Percentiles rank a stretch among this genome's conserved stretches.
Evolutionary conservation across 2,329 filamentous ascomycete species (phyloP).

Genomic region (Aspergillus ochraceoroseus): DNA sequence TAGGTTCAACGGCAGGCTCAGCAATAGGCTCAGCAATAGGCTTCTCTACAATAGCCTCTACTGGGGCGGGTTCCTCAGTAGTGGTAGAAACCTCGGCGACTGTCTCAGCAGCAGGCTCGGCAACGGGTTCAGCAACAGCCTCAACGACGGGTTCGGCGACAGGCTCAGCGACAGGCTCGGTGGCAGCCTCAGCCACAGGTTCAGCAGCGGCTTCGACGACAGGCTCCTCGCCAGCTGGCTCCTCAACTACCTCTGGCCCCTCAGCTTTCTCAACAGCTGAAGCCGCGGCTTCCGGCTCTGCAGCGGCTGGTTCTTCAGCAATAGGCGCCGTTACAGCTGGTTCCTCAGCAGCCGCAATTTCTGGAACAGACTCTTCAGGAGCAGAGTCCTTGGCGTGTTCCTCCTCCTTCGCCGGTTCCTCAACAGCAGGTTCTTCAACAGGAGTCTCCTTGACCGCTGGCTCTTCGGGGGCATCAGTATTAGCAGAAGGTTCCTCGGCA

Average conservation of each 20-base stretch:
- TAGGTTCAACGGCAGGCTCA: conserved; percentile 10
- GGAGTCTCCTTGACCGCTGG: neutral
- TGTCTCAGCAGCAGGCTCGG: conserved; percentile 9
- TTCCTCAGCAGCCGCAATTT: conserved; percentile 10
- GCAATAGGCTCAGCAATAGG: conserved; percentile 1
- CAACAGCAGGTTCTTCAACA: conserved; percentile 3
- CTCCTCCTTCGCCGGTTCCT: neutral
- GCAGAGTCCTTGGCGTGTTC: too few species aligned
- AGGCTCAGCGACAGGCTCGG: conserved; percentile 5
- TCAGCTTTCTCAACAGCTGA: neutral
- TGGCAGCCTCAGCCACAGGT: conserved; percentile 4
- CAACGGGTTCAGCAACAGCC: conserved; percentile 5
- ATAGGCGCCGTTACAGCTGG: neutral
- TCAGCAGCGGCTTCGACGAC: conserved; percentile 4
- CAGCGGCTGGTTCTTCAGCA: neutral
- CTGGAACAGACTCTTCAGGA: too few species aligned
- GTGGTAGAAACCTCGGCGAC: conserved; percentile 5
- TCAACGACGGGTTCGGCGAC: conserved; percentile 6
- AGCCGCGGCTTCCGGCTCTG: too few species aligned
- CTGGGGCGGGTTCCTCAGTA: conserved; percentile 1
- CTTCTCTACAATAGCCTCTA: conserved; percentile 9
- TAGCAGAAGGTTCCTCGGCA: neutral
- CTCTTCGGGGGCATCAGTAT: too few species aligned
- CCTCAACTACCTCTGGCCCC: too few species aligned
- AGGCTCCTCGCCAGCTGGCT: conserved; percentile 3